Base-by-base conservation (phyloP, 495 filamentous ascomycete species). In the Astrothelium macrocarpum region DNA sequence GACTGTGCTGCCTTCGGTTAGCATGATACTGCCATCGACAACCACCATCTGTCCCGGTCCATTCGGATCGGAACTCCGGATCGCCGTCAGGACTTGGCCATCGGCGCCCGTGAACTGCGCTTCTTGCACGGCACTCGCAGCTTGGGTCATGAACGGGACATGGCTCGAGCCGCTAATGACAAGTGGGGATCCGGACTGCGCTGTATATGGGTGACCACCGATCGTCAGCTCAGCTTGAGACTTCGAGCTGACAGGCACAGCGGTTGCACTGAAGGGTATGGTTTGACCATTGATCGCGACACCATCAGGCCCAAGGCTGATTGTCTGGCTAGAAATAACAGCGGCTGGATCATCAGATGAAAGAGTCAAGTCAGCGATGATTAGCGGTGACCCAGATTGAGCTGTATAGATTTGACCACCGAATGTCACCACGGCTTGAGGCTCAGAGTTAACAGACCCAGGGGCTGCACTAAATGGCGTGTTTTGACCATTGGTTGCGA, bases 361-460 rank as follows among this genome's bases (percentile, higher is more conserved):
- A 39, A 39, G 34, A 39, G 34, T 39, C 34, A 14, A 39, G 34
- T 14, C 34, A 39, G 34, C 34, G 34, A 39, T 39, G 34, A 39
- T 39, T 39, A 39, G 14, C 14, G 34, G 34, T 5, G 34, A 39
- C n/a, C 20, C 20, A 29, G 49, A 23, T 20, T 29, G 20, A 56
- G 49, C 49, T 4, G 49, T 56, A n/a, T 25, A 56, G 20, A n/a
- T 56, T 29, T 56, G 49, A 56, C 20, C 20, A 56, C 49, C 49
- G n/a, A 56, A 10, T 29, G 49, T 56, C 9, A 56, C 11, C 49
- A 56, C 49, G 49, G 49, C 49, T 56, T 56, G 49, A 39, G 34
- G 34, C 34, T 39, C 34, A 14, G 34, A 39, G 14, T 39, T 39
- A 5, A 39, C 34, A 39, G 34, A 39, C 34, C 34, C 34, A 39